phyloP scores from a whole-genome alignment of 495 filamentous ascomycete species.

The Bombardia bombarda region DNA sequence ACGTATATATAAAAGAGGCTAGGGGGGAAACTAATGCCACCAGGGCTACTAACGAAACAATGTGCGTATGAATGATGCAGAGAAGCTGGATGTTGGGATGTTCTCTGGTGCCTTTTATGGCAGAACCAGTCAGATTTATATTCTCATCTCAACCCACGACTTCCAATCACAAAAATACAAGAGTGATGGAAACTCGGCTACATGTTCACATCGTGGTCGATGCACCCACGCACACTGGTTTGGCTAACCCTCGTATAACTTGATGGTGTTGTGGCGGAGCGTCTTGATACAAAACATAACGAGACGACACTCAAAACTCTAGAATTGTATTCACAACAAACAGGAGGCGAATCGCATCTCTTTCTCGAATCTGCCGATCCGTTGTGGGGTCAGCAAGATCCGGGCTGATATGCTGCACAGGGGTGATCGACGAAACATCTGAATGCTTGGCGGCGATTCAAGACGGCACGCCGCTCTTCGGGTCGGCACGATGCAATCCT shows the following conservation, averaged over 20 bases:
- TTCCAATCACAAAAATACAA: background rate
- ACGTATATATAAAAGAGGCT: background rate
- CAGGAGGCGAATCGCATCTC: conserved; percentile 6
- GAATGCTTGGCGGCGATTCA: background rate
- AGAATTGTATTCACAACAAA: background rate
- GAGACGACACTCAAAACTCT: background rate
- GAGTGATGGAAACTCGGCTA: background rate
- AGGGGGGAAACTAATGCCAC: background rate
- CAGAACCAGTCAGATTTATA: background rate
- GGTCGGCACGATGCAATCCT: too few species aligned
- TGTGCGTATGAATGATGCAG: background rate
- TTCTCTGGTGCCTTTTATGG: background rate
- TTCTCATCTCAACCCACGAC: background rate
- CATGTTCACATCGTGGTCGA: background rate
- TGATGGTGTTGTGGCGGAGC: background rate
- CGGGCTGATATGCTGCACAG: background rate
- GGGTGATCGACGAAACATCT: background rate
- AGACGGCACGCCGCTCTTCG: too few species aligned
- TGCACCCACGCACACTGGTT: too few species aligned
- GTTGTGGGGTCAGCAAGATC: background rate
- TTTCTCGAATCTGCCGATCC: background rate
- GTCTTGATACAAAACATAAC: conserved; percentile 1
- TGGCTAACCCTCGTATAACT: too few species aligned
- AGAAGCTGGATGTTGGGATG: background rate
- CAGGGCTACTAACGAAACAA: background rate